phyloP scores from a whole-genome alignment of 2,329 filamentous ascomycete genomes.

The Ophiostoma pallidulum region DNA sequence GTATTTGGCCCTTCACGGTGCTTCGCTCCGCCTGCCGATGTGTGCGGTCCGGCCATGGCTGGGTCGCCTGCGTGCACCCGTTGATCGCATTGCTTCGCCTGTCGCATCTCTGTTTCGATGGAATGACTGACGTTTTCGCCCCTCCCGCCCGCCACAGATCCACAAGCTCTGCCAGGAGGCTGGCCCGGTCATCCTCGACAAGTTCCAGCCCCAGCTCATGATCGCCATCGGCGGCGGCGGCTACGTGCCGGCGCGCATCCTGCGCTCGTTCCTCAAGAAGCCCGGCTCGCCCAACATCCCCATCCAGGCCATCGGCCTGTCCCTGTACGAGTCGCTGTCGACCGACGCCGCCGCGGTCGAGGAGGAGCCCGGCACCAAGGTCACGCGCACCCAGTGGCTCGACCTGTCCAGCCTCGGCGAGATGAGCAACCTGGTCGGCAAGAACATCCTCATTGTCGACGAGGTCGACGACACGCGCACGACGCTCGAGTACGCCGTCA shows the following conservation, averaged over 20 bases:
- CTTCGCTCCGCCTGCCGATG: too few relatives aligned
- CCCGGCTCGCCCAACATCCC: slow-evolving; percentile 86
- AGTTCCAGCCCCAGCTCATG: slow-evolving; percentile 90
- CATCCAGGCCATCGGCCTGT: slow-evolving; percentile 97
- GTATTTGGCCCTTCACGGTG: too few relatives aligned
- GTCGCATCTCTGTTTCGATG: neutral
- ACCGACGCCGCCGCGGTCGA: slow-evolving; percentile 41
- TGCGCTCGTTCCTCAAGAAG: slow-evolving; percentile 93
- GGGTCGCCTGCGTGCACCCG: too few relatives aligned
- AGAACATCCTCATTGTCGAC: slow-evolving; percentile 85
- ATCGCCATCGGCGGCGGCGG: slow-evolving; percentile 97
- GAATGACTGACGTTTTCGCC: neutral
- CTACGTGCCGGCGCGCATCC: slow-evolving; percentile 92
- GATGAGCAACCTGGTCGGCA: slow-evolving; percentile 83
- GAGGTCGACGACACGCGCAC: slow-evolving; percentile 95
- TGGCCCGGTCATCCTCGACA: slow-evolving; percentile 68
- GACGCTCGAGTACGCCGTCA: slow-evolving; percentile 87
- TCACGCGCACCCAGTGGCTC: slow-evolving; percentile 97
- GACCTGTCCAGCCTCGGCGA: slow-evolving; percentile 73
- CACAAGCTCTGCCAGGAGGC: slow-evolving; percentile 94
- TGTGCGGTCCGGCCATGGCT: too few relatives aligned
- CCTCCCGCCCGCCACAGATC: slow-evolving; percentile 47
- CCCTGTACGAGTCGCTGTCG: slow-evolving; percentile 80
- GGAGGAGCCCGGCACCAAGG: slow-evolving; percentile 81
- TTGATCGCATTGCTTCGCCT: too few relatives aligned